A percentile compares a stretch with the other conserved stretches of the same genome.
phyloP scores from a whole-genome alignment of 108 stramenopile species.

The Fragilariopsis cylindrus region DNA sequence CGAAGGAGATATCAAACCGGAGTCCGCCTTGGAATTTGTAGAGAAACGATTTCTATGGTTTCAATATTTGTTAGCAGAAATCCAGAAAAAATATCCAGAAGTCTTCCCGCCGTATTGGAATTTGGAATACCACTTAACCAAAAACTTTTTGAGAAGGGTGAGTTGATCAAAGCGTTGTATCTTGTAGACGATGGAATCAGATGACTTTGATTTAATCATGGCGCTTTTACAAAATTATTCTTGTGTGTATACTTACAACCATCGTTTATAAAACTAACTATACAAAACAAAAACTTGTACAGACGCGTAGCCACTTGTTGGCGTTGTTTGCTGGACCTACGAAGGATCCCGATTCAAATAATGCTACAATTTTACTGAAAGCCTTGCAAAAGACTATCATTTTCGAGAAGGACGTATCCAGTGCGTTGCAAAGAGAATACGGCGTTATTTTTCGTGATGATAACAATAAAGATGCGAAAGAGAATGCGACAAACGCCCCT shows the following conservation, averaged over 20 bases:
- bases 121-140: conserved; percentile 77
- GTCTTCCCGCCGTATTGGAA: conserved; percentile 96
- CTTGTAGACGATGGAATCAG: neutral
- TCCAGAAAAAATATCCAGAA: conserved; percentile 77
- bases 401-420: conserved; percentile 95
- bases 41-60: conserved; percentile 97
- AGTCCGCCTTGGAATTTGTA: conserved; percentile 74
- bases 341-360: conserved; percentile 62
- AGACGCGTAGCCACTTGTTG: conserved; percentile 53
- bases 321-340: conserved; percentile 45
- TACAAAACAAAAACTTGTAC: neutral
- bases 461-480: conserved; percentile 25
- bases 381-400: conserved; percentile 93
- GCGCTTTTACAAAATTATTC: neutral
- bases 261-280: neutral
- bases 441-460: conserved; percentile 50
- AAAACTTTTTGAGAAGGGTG: conserved; percentile 65
- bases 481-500: conserved; percentile 27
- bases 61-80: conserved; percentile 63
- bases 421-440: conserved; percentile 75
- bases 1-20: conserved; percentile 36
- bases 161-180: conserved; percentile 3
- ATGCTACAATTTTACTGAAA: conserved; percentile 90
- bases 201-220: neutral
- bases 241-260: neutral